Evolutionary conservation across 805 yeast species (phyloP), one percentile per base, ranked within the genome.

Genomic region (Kodamaea sagamina): DNA sequence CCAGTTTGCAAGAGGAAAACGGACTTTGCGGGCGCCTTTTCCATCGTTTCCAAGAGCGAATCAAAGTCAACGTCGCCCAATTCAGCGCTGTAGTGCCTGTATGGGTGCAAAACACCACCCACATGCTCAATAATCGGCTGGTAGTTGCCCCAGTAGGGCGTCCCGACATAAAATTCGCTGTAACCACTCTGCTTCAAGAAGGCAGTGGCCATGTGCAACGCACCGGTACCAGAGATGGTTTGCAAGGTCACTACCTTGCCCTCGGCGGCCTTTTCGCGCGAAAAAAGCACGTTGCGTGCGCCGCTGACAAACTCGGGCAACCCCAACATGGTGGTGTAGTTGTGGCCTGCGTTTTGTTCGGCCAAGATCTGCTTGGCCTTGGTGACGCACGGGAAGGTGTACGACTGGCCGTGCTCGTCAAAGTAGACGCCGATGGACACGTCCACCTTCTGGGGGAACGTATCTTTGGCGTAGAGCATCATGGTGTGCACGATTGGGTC

Each of bases 401-500:
- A 67, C n/a, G 57, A 50, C 24, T 55, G 53, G 2, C 74, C 74
- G 12, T 56, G 54, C 40, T 64, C 73, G 24, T 67, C 63, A 42
- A 70, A 70, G 56, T 71, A 72, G n/a, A 72, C 76, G 10, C 77
- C 77, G 22, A 72, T 71, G 24, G 70, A 58, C 15, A 71, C 68
- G 46, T 72, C 75, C 21, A 71, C 59, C 49, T 71, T 70, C 25
- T 54, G 32, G 11, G 70, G 64, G 38, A 47, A 29, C 12, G 55
- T 41, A 52, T 72, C 76, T 22, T 43, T 18, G 16, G 41, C 44
- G 47, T 47, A 62, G 17, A 42, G 43, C 4, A 43, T 37, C 52
- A 57, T 50, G 13, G 57, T 53, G 27, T 52, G 47, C 19, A 60
- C 50, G 17, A 65, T 64, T 15, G 68, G 67, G 46, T 65, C 71